phyloP scores from a whole-genome alignment of 768 basidiomycete species.

The Tricholoma terreum region DNA sequence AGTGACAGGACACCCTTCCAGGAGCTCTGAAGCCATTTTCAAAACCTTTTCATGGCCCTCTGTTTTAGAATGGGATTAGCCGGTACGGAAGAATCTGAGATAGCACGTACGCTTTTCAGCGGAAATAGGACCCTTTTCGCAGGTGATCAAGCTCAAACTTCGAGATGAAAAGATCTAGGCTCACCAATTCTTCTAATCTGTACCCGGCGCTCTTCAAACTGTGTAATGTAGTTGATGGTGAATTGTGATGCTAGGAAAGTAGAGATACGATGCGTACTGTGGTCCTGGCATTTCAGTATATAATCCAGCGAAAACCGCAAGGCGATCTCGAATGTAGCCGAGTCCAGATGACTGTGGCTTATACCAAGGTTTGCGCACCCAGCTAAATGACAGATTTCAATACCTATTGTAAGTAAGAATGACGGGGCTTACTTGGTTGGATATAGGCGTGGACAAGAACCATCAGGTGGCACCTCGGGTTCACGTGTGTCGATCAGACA shows the following conservation, averaged over 20 bases:
- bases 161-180: conserved; percentile 4
- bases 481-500: conserved; percentile 20
- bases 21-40: conserved; percentile 37
- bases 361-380: conserved; percentile 44
- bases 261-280: conserved; percentile 22
- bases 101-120: conserved; percentile 33
- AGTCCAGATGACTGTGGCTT: conserved; percentile 33
- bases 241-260: not conserved
- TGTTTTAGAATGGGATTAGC: conserved; percentile 12
- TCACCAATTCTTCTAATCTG: conserved; percentile 41
- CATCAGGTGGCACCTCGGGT: conserved; percentile 13
- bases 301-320: conserved; percentile 32
- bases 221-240: not conserved
- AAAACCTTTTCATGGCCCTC: conserved; percentile 42
- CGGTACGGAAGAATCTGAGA: not conserved
- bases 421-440: conserved; percentile 29
- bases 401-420: not conserved
- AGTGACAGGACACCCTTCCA: conserved; percentile 38
- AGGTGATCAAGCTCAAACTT: not conserved
- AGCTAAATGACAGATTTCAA: conserved; percentile 19
- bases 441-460: conserved; percentile 29
- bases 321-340: conserved; percentile 24
- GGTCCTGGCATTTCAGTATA: conserved; percentile 38
- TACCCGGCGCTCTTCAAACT: conserved; percentile 39
- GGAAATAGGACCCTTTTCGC: conserved; percentile 32